Percentiles rank a stretch among this genome's conserved stretches.
These are phyloP conservation scores for Porogramme epimiltina DNA, from an alignment of 1,284 basidiomycete species.

Conservation along the genomic window DNA sequence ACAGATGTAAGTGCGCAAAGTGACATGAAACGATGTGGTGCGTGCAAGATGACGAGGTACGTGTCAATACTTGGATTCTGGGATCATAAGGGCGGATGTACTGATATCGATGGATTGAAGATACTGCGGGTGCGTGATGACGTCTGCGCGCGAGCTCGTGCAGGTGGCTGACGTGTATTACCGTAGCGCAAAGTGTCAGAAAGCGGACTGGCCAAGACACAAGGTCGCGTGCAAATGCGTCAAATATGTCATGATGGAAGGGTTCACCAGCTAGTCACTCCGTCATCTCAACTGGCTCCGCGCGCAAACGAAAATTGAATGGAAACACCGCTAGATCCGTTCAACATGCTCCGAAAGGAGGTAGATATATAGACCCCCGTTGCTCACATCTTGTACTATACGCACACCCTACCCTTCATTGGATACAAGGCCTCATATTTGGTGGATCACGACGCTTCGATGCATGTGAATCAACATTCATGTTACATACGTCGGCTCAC, in stretches of 20 bases:
- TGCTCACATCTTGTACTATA: too few species aligned
- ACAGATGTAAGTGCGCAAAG: slow-evolving; percentile 4
- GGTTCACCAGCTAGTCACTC: background rate
- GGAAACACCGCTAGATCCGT: too few species aligned
- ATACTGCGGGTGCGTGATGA: slow-evolving; percentile 12
- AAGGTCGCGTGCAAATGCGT: slow-evolving; percentile 18
- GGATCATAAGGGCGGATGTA: background rate
- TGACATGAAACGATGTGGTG: slow-evolving; percentile 8
- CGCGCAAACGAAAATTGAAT: too few species aligned
- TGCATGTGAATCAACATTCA: too few species aligned
- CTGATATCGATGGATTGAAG: background rate
- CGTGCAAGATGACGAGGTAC: slow-evolving; percentile 15
- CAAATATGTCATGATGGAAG: slow-evolving; percentile 5
- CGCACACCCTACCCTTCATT: too few species aligned
- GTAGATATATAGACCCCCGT: too few species aligned
- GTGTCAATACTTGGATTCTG: background rate
- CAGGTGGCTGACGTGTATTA: too few species aligned
- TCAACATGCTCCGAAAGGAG: too few species aligned
- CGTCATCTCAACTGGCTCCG: background rate
- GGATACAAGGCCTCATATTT: too few species aligned
- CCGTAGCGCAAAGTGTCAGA: slow-evolving; percentile 16
- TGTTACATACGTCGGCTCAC: too few species aligned
- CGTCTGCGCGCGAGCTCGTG: background rate
- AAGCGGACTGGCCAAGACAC: slow-evolving; percentile 22
- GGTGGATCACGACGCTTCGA: too few species aligned